These are phyloP conservation scores for Odontarrhena argentea DNA, from an alignment of 345 rosid genomes.

Conservation along the genomic window DNA sequence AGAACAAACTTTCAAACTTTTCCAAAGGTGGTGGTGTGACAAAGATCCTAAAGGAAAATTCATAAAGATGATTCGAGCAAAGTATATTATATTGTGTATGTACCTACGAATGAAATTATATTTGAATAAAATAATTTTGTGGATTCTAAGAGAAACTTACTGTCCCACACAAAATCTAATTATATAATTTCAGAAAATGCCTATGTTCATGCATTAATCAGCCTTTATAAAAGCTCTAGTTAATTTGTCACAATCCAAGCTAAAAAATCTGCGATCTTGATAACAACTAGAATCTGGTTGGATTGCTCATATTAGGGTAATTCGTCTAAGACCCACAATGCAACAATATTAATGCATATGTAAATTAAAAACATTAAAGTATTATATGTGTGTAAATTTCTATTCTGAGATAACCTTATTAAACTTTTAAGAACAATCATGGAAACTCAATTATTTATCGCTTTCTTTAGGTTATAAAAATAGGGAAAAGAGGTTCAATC, in stretches of 20 bases:
- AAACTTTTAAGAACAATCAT: constrained; percentile 32
- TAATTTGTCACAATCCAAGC: constrained; percentile 29
- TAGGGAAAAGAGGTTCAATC: constrained; percentile 16
- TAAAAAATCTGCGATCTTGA: constrained; percentile 20
- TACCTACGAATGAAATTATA: constrained; percentile 10
- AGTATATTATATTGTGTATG: background rate
- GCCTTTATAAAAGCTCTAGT: constrained; percentile 19
- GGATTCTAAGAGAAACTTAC: constrained; percentile 24
- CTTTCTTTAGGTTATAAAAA: constrained; percentile 38
- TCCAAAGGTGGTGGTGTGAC: constrained; percentile 38
- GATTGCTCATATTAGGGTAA: constrained; percentile 19
- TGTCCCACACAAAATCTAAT: constrained; percentile 19
- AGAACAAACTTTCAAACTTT: constrained; percentile 32
- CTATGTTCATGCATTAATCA: constrained; percentile 4
- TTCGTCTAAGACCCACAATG: constrained; percentile 17
- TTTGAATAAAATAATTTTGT: background rate
- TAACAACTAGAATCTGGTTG: constrained; percentile 9
- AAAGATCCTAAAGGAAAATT: constrained; percentile 32
- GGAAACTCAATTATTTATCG: constrained; percentile 34
- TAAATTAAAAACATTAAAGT: background rate
- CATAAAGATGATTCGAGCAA: constrained; percentile 26
- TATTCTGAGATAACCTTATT: constrained; percentile 37
- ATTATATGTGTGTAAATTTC: constrained; percentile 14
- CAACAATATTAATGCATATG: background rate
- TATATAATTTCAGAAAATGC: constrained; percentile 20